These are phyloP conservation scores for Huntiella omanensis DNA, from an alignment of 2,329 filamentous ascomycete species.

Conservation along the genomic window DNA sequence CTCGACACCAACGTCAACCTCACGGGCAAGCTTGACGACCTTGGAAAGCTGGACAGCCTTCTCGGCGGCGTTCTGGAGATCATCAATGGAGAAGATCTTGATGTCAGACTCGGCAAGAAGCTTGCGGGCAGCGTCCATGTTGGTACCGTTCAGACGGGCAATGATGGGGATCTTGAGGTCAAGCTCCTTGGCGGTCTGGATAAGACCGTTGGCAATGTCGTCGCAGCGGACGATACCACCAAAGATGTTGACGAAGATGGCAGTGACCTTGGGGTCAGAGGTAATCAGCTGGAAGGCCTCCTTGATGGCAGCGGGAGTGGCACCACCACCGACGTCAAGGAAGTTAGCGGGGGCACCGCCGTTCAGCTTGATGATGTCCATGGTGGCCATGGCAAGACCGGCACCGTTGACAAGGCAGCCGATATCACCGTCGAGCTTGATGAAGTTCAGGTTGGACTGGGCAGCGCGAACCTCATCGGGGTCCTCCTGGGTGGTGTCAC, in stretches of 20 bases:
- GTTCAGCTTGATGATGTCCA: constrained; percentile 99
- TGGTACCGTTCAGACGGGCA: constrained; percentile 91
- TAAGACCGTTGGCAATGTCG: constrained; percentile 87
- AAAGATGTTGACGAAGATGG: constrained; percentile 99
- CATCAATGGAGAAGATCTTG: constrained; percentile 99
- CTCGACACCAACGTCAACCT: constrained; percentile 93
- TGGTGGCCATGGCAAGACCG: constrained; percentile 98
- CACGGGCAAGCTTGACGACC: constrained; percentile 95
- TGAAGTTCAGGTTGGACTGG: constrained; percentile 93
- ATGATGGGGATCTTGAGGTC: constrained; percentile 95
- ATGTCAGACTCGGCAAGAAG: constrained; percentile 90
- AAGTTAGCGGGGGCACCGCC: constrained; percentile 94
- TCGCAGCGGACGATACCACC: constrained; percentile 97
- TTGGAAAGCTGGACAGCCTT: constrained; percentile 98
- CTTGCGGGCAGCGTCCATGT: constrained; percentile 88
- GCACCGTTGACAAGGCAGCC: constrained; percentile 98
- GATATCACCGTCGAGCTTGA: constrained; percentile 98
- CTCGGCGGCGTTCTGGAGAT: constrained; percentile 91
- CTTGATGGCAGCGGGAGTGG: constrained; percentile 89
- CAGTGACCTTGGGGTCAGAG: constrained; percentile 91
- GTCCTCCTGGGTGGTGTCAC: constrained; percentile 91
- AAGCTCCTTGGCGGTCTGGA: constrained; percentile 85
- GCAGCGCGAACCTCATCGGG: constrained; percentile 93
- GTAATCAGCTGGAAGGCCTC: constrained; percentile 98
- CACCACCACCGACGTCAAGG: constrained; percentile 94